phyloP scores from a whole-genome alignment of 2,329 filamentous ascomycete species.

The Aspergillus sp. region DNA sequence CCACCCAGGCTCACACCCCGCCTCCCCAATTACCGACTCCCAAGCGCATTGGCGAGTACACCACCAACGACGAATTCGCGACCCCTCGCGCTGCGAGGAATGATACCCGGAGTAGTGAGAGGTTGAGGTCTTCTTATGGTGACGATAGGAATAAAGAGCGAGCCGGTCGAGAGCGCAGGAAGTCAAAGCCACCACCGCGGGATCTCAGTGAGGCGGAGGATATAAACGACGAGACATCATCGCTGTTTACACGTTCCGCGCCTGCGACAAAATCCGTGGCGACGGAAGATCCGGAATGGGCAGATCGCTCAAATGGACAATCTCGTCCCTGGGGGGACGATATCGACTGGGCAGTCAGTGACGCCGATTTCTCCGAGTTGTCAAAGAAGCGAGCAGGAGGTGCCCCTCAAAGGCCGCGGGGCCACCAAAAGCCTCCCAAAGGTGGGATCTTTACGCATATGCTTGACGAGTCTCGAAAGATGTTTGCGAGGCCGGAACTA shows the following conservation, averaged over 20 bases:
- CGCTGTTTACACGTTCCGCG: conserved; percentile 11
- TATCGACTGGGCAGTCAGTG: conserved; percentile 28
- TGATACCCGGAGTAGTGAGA: conserved; percentile 18
- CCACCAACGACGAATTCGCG: conserved; percentile 20
- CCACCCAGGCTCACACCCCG: conserved; percentile 32
- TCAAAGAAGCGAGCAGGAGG: conserved; percentile 27
- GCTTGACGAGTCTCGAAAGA: conserved; percentile 35
- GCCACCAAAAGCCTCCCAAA: conserved; percentile 25
- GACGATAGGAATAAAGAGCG: conserved; percentile 20
- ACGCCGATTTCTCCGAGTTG: conserved; percentile 31
- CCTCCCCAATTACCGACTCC: conserved; percentile 31
- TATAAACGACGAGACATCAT: conserved; percentile 10
- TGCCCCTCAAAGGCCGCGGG: conserved; percentile 7
- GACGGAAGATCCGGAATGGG: conserved; percentile 14
- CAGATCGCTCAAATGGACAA: conserved; percentile 15
- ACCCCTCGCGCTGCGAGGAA: conserved; percentile 19
- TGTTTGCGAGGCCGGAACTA: conserved; percentile 33
- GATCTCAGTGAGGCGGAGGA: conserved; percentile 13
- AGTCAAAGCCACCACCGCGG: conserved; percentile 10
- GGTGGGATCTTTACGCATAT: conserved; percentile 36
- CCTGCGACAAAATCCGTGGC: conserved; percentile 15
- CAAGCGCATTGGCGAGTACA: conserved; percentile 36
- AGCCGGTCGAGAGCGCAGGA: conserved; percentile 17
- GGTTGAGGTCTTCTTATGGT: conserved; percentile 12
- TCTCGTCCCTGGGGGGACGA: conserved; percentile 22